Base-by-base conservation (phyloP, 2,329 filamentous ascomycete genomes). In the Penicillium rolfsii region DNA sequence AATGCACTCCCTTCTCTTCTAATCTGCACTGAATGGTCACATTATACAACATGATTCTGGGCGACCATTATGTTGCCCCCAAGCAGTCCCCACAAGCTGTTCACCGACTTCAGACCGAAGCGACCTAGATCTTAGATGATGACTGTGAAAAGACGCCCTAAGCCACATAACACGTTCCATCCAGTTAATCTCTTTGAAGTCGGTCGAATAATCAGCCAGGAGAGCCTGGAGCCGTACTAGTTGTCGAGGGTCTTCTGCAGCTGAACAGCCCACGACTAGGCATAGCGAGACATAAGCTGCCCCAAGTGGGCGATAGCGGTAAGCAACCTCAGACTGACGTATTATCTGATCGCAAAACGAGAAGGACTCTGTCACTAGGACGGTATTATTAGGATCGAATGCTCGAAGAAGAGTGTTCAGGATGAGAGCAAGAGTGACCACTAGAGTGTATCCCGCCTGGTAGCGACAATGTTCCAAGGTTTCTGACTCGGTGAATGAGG, bases 121-220 rank as follows among this genome's bases (percentile, higher is more conserved):
- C 14, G 50, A 36, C 26, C 30, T 36, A 0, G 55, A 28, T 43
- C 54, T 45, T 58, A 59, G 41, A 19, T 61, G 61, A 36, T 66
- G 64, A 14, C 38, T 52, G n/a, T 61, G 58, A 26, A 67, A 54
- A 0, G 43, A 45, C 6, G 28, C 50, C 9, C 58, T 55, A 19
- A 67, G 41, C 64, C 66, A 67, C 3, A 40, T 43, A 2, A 54
- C 58, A 50, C 59, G 59, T 30, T 58, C 60, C 1, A 61, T 58
- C 67, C 67, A 70, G 11, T 48, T 58, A 1, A 63, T 52, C 16
- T 65, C 62, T 4, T 61, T 60, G 49, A 68, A 71, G 26, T 70
- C 66, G 5, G 62, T 55, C 40, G 69, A 64, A 49, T 71, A 71
- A 4, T 64, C 63, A 3, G 36, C 36, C 38, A 70, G 16, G n/a